phyloP scores from a whole-genome alignment of 2,329 filamentous ascomycete genomes.

The Trichophyton schoenleinii region DNA sequence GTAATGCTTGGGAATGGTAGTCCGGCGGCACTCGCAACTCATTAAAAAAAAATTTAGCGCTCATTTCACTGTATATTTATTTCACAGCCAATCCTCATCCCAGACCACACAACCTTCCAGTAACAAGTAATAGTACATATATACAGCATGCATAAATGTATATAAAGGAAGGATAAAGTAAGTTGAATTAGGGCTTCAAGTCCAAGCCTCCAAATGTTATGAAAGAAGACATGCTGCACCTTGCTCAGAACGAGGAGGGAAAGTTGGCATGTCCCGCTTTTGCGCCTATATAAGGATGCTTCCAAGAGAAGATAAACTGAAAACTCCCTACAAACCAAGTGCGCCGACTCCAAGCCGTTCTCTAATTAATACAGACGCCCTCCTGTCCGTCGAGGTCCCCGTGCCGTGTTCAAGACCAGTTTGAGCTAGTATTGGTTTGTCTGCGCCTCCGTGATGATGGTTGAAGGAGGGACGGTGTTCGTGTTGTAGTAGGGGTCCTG shows the following conservation, averaged over 20 bases:
- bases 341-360: not conserved
- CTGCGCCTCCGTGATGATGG: slow-evolving; percentile 25
- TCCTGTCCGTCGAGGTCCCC: not conserved
- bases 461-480: slow-evolving; percentile 26
- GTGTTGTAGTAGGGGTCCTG: slow-evolving; percentile 23
- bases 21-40: not conserved
- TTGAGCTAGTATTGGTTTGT: slow-evolving; percentile 20
- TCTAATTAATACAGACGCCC: slow-evolving; percentile 3
- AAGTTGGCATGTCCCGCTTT: not conserved
- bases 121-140: not conserved
- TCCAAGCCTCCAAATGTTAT: not conserved
- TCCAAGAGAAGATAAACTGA: not conserved
- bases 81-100: not conserved
- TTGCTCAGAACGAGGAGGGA: not conserved
- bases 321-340: not conserved
- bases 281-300: not conserved
- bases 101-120: not conserved
- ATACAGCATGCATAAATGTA: not conserved
- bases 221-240: not conserved
- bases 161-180: not conserved
- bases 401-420: not conserved
- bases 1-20: not conserved
- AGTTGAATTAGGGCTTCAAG: not conserved
- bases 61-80: not conserved
- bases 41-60: not conserved